phyloP scores from a whole-genome alignment of 176 grass and related monocot species.

The Typha latifolia region DNA sequence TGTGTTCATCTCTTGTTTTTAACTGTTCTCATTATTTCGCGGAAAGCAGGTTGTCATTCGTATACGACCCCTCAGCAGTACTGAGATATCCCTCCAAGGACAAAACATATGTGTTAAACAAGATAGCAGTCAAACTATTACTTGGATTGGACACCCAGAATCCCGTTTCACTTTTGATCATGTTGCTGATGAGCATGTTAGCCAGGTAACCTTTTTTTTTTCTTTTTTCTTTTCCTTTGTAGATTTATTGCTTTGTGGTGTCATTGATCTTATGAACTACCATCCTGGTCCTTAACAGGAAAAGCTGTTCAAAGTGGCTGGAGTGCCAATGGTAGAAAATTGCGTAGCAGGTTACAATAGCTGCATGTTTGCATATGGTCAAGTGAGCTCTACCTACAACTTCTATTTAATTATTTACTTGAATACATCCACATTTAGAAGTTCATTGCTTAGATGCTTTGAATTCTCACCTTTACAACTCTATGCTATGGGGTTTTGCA shows the following conservation, averaged over 20 bases:
- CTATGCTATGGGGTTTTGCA: background rate
- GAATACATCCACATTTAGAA: conserved; percentile 1
- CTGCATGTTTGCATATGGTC: conserved; percentile 97
- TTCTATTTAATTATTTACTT: background rate
- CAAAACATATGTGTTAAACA: conserved; percentile 59
- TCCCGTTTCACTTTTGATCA: conserved; percentile 95
- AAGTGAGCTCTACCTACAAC: conserved; percentile 36
- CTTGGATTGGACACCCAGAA: conserved; percentile 79
- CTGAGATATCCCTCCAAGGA: conserved; percentile 81
- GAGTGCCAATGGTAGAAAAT: conserved; percentile 93
- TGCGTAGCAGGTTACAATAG: conserved; percentile 93
- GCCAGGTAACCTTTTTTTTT: conserved; percentile 43
- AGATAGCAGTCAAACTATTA: conserved; percentile 67
- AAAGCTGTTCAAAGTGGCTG: conserved; percentile 80
- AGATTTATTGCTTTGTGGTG: background rate
- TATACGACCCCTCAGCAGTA: conserved; percentile 58
- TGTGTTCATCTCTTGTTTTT: conserved; percentile 3
- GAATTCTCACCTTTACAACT: background rate
- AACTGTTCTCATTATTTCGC: background rate
- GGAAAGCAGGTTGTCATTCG: conserved; percentile 62
- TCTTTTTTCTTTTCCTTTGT: background rate
- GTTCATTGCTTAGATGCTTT: background rate
- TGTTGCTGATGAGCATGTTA: conserved; percentile 84
- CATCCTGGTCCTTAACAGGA: conserved; percentile 38
- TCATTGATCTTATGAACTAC: background rate